Percentiles rank a stretch among this genome's conserved stretches.
Conservation (phyloP, 1,284 basidiomycete genomes). For the Sutorius eximius region DNA sequence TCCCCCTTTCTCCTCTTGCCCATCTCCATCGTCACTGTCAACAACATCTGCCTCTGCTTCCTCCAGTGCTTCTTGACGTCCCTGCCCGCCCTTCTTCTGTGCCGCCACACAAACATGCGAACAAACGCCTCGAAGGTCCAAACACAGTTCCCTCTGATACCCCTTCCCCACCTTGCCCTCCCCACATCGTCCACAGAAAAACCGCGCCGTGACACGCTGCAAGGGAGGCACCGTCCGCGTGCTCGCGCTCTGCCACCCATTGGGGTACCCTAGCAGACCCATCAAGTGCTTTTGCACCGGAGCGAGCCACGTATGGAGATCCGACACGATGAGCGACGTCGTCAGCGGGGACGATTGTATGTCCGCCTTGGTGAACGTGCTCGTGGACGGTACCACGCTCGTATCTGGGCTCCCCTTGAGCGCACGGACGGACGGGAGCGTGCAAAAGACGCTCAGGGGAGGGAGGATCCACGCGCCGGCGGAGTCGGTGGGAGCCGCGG, state of each 20-base stretch:
- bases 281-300: constrained; percentile 45
- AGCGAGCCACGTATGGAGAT: constrained; percentile 51
- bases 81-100: not conserved
- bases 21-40: not conserved
- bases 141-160: constrained; percentile 41
- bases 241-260: constrained; percentile 49
- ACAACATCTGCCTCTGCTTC: not conserved
- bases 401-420: constrained; percentile 36
- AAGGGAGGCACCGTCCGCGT: constrained; percentile 51
- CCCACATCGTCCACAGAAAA: constrained; percentile 54
- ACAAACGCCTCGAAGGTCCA: constrained; percentile 59
- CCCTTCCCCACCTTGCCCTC: constrained; percentile 33
- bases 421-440: constrained; percentile 41
- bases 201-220: constrained; percentile 57
- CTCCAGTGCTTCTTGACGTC: not conserved
- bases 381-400: not conserved
- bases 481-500: constrained; percentile 1
- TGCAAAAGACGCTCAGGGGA: constrained; percentile 43
- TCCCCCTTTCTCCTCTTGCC: constrained; percentile 6
- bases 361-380: constrained; percentile 19
- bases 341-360: constrained; percentile 37
- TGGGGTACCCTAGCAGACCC: constrained; percentile 45
- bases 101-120: constrained; percentile 48
- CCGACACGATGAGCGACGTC: constrained; percentile 41
- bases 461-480: constrained; percentile 37